Evolutionary conservation across 495 filamentous ascomycete genomes (phyloP), one percentile per base, ranked within the genome.

Genomic region (Podospora comata): DNA sequence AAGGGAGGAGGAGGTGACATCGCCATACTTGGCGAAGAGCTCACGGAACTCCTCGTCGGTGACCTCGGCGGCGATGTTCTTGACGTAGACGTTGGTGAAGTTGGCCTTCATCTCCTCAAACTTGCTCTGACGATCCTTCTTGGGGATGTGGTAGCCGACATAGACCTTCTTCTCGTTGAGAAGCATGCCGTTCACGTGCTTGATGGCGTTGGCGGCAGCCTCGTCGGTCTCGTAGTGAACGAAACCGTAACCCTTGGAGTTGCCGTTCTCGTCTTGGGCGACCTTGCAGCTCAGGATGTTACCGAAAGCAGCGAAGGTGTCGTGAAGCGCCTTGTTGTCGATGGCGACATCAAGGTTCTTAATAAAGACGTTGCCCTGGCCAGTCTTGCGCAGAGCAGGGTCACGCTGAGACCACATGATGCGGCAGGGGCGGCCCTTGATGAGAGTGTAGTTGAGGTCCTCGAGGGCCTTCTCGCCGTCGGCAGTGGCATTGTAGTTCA

Each of bases 361-460:
- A 89, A 99, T 99, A 87, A 99, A 99, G 74, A 99, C 93, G 78
- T 99, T 99, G 78, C 95, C 95, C 82, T 97, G 94, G 72, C 95
- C 95, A 74, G 93, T 99, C 90, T 99, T 99, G 83, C 95, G 95
- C 75, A 98, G 87, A 78, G 94, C 95, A 71, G 95, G 95, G 82
- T 99, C 95, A 82, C 95, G 95, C 86, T 99, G 95, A 68, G 96
- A 98, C 95, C 95, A 99, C 95, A 99, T 99, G 86, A 99, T 99
- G 80, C 95, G 95, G 89, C 96, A 98, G 44, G 95, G 94, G 79
- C 92, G 93, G 74, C 92, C 92, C 88, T 98, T 98, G 86, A 99
- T 98, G 71, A 97, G 84, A 68, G 96, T 99, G 85, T 99, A 99
- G 88, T 99, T 99, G 69, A 99, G 88, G 82, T 99, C 95, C 83